phyloP scores from a whole-genome alignment of 768 basidiomycete species.

The Jaapia argillacea region DNA sequence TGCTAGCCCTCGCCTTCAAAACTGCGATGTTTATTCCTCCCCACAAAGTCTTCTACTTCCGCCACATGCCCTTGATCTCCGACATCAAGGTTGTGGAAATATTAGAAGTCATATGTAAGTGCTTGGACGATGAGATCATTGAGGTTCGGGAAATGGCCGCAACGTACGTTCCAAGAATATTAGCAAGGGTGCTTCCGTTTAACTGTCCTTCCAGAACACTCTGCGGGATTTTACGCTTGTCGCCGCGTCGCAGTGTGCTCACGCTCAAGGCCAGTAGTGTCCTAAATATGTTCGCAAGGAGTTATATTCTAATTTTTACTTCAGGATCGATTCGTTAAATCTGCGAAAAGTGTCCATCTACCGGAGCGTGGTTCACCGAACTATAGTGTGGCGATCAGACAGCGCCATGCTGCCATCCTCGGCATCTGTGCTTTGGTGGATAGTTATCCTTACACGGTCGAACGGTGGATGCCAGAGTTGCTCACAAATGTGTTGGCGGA shows the following conservation, averaged over 20 bases:
- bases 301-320: background rate
- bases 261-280: constrained; percentile 48
- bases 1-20: background rate
- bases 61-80: constrained; percentile 71
- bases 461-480: constrained; percentile 86
- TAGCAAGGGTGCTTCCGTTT: background rate
- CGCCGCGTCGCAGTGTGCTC: constrained; percentile 67
- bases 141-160: constrained; percentile 90
- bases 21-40: background rate
- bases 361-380: constrained; percentile 51
- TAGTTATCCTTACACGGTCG: constrained; percentile 93
- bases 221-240: constrained; percentile 75
- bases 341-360: constrained; percentile 57
- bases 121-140: constrained; percentile 78
- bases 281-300: constrained; percentile 2
- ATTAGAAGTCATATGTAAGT: constrained; percentile 74
- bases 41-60: constrained; percentile 70
- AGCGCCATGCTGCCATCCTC: constrained; percentile 84
- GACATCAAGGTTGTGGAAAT: constrained; percentile 72
- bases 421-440: constrained; percentile 92
- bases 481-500: constrained; percentile 70
- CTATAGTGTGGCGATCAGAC: constrained; percentile 65
- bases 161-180: constrained; percentile 35
- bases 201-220: constrained; percentile 43
- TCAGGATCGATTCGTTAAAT: constrained; percentile 72